Conservation (phyloP, 495 filamentous ascomycete species). For the Hypoxylon rickii region DNA sequence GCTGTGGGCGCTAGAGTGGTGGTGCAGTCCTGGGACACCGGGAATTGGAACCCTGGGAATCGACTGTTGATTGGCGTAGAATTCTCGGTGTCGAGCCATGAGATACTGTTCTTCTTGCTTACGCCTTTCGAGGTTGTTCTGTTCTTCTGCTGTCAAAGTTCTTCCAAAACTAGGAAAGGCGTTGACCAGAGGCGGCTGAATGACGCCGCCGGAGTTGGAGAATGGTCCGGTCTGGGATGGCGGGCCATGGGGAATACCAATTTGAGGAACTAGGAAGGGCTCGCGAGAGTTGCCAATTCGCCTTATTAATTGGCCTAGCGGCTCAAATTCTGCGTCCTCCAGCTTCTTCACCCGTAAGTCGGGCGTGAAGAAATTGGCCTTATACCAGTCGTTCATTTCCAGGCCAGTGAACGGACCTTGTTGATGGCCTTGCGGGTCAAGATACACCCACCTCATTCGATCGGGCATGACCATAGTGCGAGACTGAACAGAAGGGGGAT, state of each 20-base stretch:
- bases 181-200: constrained; percentile 91
- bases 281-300: constrained; percentile 97
- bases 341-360: constrained; percentile 92
- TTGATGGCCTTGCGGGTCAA: constrained; percentile 86
- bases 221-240: constrained; percentile 57
- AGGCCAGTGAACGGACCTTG: constrained; percentile 95
- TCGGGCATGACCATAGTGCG: constrained; percentile 99
- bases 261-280: constrained; percentile 95
- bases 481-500: constrained; percentile 73
- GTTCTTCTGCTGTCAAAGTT: constrained; percentile 93
- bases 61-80: constrained; percentile 83
- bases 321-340: constrained; percentile 93
- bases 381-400: constrained; percentile 99
- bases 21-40: constrained; percentile 75
- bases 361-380: constrained; percentile 94
- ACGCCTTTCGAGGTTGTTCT: constrained; percentile 91
- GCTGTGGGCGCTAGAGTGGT: constrained; percentile 92
- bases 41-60: constrained; percentile 60
- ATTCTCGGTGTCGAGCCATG: constrained; percentile 92
- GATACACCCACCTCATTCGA: constrained; percentile 97
- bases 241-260: constrained; percentile 86
- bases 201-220: constrained; percentile 58
- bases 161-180: constrained; percentile 98
- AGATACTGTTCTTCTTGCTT: constrained; percentile 98
- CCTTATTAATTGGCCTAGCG: constrained; percentile 90